Base-by-base conservation (phyloP, 2,329 filamentous ascomycete species). In the Neonectria hederae region DNA sequence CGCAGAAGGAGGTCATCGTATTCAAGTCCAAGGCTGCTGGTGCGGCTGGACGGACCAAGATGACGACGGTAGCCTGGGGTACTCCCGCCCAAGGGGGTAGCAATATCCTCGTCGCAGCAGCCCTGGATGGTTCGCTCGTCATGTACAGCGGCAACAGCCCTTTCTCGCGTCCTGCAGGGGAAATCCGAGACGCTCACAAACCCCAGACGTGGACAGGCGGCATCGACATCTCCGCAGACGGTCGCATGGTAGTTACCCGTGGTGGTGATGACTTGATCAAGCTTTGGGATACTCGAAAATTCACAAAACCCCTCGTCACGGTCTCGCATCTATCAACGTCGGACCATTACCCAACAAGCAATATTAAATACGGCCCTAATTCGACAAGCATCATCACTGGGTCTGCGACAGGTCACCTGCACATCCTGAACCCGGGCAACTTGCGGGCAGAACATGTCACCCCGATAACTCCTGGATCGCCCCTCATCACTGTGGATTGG, bases 271-370 rank as follows among this genome's bases (percentile, higher is more conserved):
- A 97, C 75, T 86, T 92, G 2, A 95, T 99, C 79, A 98, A 98
- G 81, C 85, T 97, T 2, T 99, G 96, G 96, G 96, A 99, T 77
- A 97, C 91, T 3, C 89, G 96, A 63, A 98, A 97, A 75, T 97
- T 99, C 84, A 98, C 96, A 77, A 85, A 91, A 62, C 93, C 96
- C 4, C 86, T 99, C 14, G 92, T 93, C 52, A 92, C 90, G 1
- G 88, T 93, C 17, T 82, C 90, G 6, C 94, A 97, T 78, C 80
- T 87, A 1, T 97, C 95, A 1, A 97, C 92, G 14, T 95, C 93
- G 1, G 89, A 90, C 62, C 90, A 94, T 73, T 97, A 92, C 76
- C 88, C 92, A 0, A 94, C 92, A 64, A 91, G 89, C 57, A 97
- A 94, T 75, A 97, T 99, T 75, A 87, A 88, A 67, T 99, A 98